Evolutionary conservation across 106 monocot species (phyloP), one percentile per base, ranked within the genome.

Genomic region (Dioscorea dumetorum): DNA sequence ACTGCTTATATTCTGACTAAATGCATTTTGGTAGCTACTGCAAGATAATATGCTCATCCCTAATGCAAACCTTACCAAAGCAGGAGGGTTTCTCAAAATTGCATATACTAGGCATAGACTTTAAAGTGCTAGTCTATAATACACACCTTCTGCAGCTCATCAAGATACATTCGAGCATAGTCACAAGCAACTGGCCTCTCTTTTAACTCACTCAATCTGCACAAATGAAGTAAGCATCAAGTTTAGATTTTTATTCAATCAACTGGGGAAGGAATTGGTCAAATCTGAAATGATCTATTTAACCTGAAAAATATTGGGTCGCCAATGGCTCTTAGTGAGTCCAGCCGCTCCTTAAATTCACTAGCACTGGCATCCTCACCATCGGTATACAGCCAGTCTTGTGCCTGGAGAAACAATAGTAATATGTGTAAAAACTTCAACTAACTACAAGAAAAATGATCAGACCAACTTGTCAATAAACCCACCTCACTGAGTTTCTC

Each of bases 331-430:
- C 87, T 93, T 20, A 99, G 73, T 21, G 61, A 80, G 23, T 93
- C 81, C 35, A 99, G 77, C 15, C 79, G 89, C 24, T 83, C 85
- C 72, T 93, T 54, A 49, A 99, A 93, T 76, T 93, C 90, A 80
- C 59, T 85, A 24, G 93, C 99, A 80, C 78, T 49, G 67, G 99
- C 93, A 83, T 99, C 99, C 71, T 99, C 99, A 21, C 99, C 99
- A 72, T 99, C 99, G 69, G 85, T 99, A 70, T 99, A 99, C 69
- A 99, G 81, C 99, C 99, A 99, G 24, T 99, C 99, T 90, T 99
- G 93, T 61, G 79, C 93, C 99, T 99, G 72, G 23, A 78, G 13
- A 24, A 63, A 62, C 33, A 66, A 28, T 48, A 69, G 12, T 48
- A 50, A 23, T 33, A 14, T 34, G 73, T 12, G 48, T n/a, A 14